Evolutionary conservation across 805 yeast species (phyloP), one percentile per base, ranked within the genome.

Genomic region (Pichia manshurica): DNA sequence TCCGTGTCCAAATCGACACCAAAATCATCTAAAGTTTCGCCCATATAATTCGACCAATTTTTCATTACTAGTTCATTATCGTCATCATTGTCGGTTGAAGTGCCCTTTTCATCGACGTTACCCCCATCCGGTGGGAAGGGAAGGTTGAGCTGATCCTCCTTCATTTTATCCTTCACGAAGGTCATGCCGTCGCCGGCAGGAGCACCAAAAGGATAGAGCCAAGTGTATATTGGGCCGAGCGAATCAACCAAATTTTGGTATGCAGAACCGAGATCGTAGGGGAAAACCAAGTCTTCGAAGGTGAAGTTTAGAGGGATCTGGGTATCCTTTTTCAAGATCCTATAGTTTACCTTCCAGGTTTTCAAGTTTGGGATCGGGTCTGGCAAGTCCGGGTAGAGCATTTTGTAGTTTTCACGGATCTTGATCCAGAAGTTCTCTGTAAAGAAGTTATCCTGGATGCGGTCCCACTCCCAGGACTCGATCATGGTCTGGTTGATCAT

Each of bases 81-180:
- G 34, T 44, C 51, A 42, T 51, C 57, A 25, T 25, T 41, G 16
- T 23, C 40, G 7, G 23, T 38, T 1, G 22, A 31, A 3, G 20
- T 20, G 6, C 17, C 45, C 7, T 39, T 4, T 28, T 15, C n/a
- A 35, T 58, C 61, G 38, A 45, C 62, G n/a, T 60, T 60, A 1
- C 57, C 81, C 5, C 87, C 89, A 66, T 88, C 95, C 1, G 96
- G 95, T 1, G 99, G 99, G 96, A 97, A 91, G 2, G 96, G 93
- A 35, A 84, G 67, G 1, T 78, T 75, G 45, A 83, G 65, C 50
- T 84, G 76, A 56, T 82, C 85, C 47, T 75, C 78, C 43, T 69
- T 74, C 16, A 74, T 60, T 31, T 82, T 87, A 53, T 78, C 78
- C 50, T 75, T 80, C 6, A 64, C 65, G 52, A 80, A 89, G 1